Evolutionary conservation across 805 yeast species (phyloP), one percentile per base, ranked within the genome.

Genomic region (Ogataea wickerhamii): DNA sequence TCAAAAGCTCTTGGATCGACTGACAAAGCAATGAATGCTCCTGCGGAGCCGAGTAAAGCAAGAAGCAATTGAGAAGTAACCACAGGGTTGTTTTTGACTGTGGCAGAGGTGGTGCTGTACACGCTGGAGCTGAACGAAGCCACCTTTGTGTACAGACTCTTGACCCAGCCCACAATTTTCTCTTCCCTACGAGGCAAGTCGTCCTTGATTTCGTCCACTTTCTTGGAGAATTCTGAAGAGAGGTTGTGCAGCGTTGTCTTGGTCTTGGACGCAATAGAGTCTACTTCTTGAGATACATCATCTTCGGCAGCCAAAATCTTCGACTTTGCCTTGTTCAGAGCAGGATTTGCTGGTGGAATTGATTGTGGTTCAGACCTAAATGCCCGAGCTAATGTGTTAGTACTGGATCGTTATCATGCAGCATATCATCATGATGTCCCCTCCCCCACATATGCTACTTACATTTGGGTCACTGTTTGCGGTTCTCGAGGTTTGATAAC

Each of bases 31-130:
- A 37, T n/a, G 20, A 38, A 34, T 4, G 41, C 46, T 14, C 51
- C 55, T 20, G 46, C 45, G 16, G 55, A 41, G 17, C 53, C 55
- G 19, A 48, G 35, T 13, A 41, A 34, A 18, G 55, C 51, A 28
- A 50, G 35, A 13, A 50, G 34, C 37, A 50, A 26, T 32, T 52
- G 55, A 11, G 55, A 51, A 8, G 57, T 33, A 8, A 44, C 34
- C 32, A 51, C 18, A 23, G 56, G 58, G 45, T 51, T 44, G 29
- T 43, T 32, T 27, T 51, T 32, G 26, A 49, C 47, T 3, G 48
- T 39, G 14, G 38, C 40, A 12, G 39, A 34, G 19, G 50, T 34
- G 11, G 38, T 25, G 18, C 33, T 28, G 41, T 47, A 49, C 18
- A 44, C 36, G 23, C 26, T 23, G 4, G 47, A 31, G 18, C 43